Conservation (phyloP, 352 stramenopile species). For the Pythium rhizo-oryzae region DNA sequence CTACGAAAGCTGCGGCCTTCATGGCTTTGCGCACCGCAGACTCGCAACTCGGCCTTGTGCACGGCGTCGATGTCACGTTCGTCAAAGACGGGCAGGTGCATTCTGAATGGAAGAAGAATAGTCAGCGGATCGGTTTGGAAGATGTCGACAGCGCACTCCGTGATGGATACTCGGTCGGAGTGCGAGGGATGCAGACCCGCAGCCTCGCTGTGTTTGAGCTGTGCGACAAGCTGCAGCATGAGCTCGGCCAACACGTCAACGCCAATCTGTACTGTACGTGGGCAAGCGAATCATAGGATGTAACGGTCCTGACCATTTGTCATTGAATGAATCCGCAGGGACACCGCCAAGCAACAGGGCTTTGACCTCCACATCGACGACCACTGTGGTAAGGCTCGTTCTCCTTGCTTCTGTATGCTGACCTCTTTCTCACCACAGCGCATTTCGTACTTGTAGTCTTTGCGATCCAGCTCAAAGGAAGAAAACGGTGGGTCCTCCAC, state of each 20-base stretch:
- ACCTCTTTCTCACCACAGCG: background rate
- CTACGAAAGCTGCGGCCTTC: background rate
- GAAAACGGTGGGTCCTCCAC: slow-evolving; percentile 35
- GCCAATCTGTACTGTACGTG: slow-evolving; percentile 41
- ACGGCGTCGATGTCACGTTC: slow-evolving; percentile 36
- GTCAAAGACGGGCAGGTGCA: slow-evolving; percentile 29
- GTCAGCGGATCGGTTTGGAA: background rate
- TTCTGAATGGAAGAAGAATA: slow-evolving; percentile 16
- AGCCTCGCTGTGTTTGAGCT: slow-evolving; percentile 17
- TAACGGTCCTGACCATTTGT: background rate
- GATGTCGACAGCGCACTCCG: slow-evolving; percentile 27
- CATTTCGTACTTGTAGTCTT: slow-evolving; percentile 29
- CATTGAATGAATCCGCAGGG: slow-evolving; percentile 18
- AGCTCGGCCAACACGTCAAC: slow-evolving; percentile 40
- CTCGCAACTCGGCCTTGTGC: slow-evolving; percentile 18
- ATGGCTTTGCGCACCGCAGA: slow-evolving; percentile 8
- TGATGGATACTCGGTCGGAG: slow-evolving; percentile 35
- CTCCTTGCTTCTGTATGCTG: background rate
- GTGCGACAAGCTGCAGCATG: slow-evolving; percentile 25
- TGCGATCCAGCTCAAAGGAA: slow-evolving; percentile 36
- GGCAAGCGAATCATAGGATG: background rate
- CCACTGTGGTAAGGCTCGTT: slow-evolving; percentile 31
- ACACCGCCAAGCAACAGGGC: slow-evolving; percentile 35
- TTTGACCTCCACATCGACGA: slow-evolving; percentile 40
- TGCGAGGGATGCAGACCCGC: slow-evolving; percentile 38